Percentiles rank a stretch among this genome's conserved stretches.
These are phyloP conservation scores for Agroathelia rolfsii DNA, from an alignment of 1,284 basidiomycete genomes.

Conservation along the genomic window DNA sequence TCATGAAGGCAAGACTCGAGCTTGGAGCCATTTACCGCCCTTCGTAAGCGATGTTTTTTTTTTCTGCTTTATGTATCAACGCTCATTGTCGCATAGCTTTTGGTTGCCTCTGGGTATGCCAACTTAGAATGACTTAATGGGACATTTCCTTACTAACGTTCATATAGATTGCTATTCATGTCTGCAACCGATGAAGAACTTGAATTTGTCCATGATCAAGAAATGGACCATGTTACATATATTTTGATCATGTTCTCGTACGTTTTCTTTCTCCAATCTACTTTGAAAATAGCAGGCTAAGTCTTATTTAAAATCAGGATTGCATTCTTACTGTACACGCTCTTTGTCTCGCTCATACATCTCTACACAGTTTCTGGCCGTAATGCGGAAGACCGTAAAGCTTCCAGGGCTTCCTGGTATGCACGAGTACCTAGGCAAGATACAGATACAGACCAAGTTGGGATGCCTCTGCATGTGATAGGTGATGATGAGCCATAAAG, in stretches of 20 bases:
- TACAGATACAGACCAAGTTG: slow-evolving; percentile 11
- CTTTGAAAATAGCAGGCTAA: not conserved
- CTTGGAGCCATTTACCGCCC: slow-evolving; percentile 80
- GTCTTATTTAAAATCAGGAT: slow-evolving; percentile 29
- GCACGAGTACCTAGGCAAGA: slow-evolving; percentile 25
- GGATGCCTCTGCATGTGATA: too few relatives aligned
- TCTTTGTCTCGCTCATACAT: slow-evolving; percentile 50
- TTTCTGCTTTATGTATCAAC: too few relatives aligned
- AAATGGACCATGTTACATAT: slow-evolving; percentile 87
- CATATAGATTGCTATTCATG: slow-evolving; percentile 67
- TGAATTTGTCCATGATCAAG: slow-evolving; percentile 50
- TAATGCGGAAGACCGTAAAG: slow-evolving; percentile 29
- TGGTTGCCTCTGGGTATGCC: slow-evolving; percentile 50
- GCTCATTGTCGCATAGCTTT: slow-evolving; percentile 35
- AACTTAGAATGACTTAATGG: not conserved
- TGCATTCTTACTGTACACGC: slow-evolving; percentile 69
- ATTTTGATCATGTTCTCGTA: slow-evolving; percentile 61
- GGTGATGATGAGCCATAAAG: slow-evolving; percentile 27
- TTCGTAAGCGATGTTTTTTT: slow-evolving; percentile 49
- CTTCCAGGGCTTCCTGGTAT: slow-evolving; percentile 26
- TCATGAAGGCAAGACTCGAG: slow-evolving; percentile 30
- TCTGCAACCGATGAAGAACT: slow-evolving; percentile 88
- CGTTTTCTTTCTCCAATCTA: not conserved
- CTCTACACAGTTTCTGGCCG: slow-evolving; percentile 52
- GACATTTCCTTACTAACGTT: not conserved